A percentile compares a stretch with the other conserved stretches of the same genome.
These are phyloP conservation scores for Heliamphora pulchella DNA, from an alignment of 179 eudicot genomes.

Conservation along the genomic window DNA sequence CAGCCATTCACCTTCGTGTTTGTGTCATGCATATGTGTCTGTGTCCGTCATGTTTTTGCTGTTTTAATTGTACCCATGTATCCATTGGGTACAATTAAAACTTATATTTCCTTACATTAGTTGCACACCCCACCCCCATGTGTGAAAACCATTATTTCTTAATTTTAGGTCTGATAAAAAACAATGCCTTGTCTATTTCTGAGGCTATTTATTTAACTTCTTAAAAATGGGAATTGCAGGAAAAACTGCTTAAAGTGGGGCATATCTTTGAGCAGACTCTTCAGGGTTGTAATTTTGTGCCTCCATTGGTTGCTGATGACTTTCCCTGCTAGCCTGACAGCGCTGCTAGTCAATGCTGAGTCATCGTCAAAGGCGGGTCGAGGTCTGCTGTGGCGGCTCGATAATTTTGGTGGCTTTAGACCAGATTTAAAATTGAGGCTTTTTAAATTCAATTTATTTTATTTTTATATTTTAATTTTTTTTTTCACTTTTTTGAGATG, in stretches of 20 bases:
- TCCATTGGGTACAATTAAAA: not conserved
- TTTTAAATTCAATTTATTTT: too few relatives aligned
- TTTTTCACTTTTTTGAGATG: too few relatives aligned
- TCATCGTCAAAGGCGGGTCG: too few relatives aligned
- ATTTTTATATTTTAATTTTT: too few relatives aligned
- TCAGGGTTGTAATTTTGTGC: constrained; percentile 54
- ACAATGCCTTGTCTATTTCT: not conserved
- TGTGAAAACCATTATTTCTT: not conserved
- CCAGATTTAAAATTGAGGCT: too few relatives aligned
- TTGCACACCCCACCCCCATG: not conserved
- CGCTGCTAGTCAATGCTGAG: too few relatives aligned
- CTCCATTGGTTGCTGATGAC: constrained; percentile 55
- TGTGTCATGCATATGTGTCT: too few relatives aligned
- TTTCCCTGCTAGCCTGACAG: constrained; percentile 16
- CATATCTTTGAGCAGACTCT: constrained; percentile 94
- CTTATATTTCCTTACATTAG: not conserved
- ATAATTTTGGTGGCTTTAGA: too few relatives aligned
- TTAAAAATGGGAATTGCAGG: constrained; percentile 38
- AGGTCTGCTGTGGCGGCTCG: too few relatives aligned
- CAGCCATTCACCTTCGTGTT: too few relatives aligned
- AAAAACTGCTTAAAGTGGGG: constrained; percentile 67
- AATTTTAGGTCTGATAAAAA: not conserved
- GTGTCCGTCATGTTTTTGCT: too few relatives aligned
- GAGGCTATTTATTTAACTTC: not conserved
- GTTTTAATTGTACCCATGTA: too few relatives aligned